Conservation (phyloP, 2,329 filamentous ascomycete genomes). For the Scopulariopsis brevicaulis region DNA sequence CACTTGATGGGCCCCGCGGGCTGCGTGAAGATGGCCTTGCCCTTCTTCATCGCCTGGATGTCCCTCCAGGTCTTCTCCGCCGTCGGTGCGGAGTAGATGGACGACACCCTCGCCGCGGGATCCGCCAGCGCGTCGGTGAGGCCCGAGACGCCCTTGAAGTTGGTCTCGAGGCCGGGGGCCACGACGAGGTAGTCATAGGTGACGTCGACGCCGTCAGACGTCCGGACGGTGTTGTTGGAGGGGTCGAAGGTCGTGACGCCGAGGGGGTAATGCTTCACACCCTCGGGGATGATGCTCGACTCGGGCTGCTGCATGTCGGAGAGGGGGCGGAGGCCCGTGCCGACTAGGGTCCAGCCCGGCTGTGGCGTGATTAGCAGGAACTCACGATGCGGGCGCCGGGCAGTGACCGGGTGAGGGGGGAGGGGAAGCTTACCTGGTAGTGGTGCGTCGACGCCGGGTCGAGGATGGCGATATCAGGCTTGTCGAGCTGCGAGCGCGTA, state of each 20-base stretch:
- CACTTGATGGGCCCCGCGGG: slow-evolving; percentile 25
- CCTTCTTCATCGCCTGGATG: slow-evolving; percentile 21
- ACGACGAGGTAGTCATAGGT: slow-evolving; percentile 24
- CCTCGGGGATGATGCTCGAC: slow-evolving; percentile 17
- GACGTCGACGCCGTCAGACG: slow-evolving; percentile 20
- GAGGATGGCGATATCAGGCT: slow-evolving; percentile 4
- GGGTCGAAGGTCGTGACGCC: slow-evolving; percentile 20
- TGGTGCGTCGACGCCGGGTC: slow-evolving; percentile 2
- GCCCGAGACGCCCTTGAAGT: slow-evolving; percentile 20
- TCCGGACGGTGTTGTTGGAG: slow-evolving; percentile 21
- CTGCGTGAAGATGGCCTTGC: slow-evolving; percentile 24
- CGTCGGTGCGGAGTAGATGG: slow-evolving; percentile 23
- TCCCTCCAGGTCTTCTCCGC: slow-evolving; percentile 22
- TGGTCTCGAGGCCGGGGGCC: slow-evolving; percentile 22
- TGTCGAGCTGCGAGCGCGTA: not conserved
- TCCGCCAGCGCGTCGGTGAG: slow-evolving; percentile 20
- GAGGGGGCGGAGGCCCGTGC: slow-evolving; percentile 19
- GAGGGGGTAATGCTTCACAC: slow-evolving; percentile 21
- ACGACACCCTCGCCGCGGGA: slow-evolving; percentile 19
- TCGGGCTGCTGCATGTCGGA: slow-evolving; percentile 16
- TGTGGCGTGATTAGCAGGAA: not conserved
- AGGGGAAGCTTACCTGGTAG: slow-evolving; percentile 3
- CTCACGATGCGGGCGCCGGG: too few species aligned
- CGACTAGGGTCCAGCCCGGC: slow-evolving; percentile 25
- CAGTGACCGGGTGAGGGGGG: not conserved